phyloP scores from a whole-genome alignment of 495 filamentous ascomycete species.

The Penicillium macrosclerotiorum region DNA sequence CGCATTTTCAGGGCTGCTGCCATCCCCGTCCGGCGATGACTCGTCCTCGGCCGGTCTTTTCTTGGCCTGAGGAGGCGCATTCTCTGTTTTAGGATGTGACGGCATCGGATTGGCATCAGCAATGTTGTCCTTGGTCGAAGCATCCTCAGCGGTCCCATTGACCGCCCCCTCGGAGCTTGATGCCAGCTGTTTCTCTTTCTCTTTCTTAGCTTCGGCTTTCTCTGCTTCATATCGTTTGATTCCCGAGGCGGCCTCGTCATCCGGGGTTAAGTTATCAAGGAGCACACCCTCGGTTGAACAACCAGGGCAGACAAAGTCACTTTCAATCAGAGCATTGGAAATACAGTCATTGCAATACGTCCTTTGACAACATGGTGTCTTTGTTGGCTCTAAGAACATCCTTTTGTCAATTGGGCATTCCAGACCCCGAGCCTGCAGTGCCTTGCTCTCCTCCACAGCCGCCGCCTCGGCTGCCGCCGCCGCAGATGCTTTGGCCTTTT shows the following conservation, averaged over 20 bases:
- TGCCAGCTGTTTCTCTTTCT: constrained; percentile 64
- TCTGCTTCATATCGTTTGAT: constrained; percentile 77
- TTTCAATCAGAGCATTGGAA: constrained; percentile 93
- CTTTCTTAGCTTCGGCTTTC: constrained; percentile 57
- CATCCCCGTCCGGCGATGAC: constrained; percentile 35
- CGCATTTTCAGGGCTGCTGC: constrained; percentile 16
- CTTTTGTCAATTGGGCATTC: constrained; percentile 94
- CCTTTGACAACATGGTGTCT: constrained; percentile 95
- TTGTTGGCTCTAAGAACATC: constrained; percentile 94
- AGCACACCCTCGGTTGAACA: constrained; percentile 88
- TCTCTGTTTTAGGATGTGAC: constrained; percentile 33
- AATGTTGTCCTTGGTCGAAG: too few species aligned
- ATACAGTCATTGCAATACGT: constrained; percentile 99
- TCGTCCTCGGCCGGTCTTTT: constrained; percentile 82
- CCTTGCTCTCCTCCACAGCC: constrained; percentile 70
- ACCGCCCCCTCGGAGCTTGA: too few species aligned
- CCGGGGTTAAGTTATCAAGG: constrained; percentile 83
- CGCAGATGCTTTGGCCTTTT: constrained; percentile 78
- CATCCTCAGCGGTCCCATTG: constrained; percentile 30
- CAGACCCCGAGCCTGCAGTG: constrained; percentile 79
- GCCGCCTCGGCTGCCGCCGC: constrained; percentile 70
- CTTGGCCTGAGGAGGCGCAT: constrained; percentile 44
- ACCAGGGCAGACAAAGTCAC: constrained; percentile 91
- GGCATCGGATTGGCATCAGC: too few species aligned
- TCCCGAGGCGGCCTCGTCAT: constrained; percentile 73